phyloP scores from a whole-genome alignment of 805 yeast species.

The Spathaspora hagerdaliae region DNA sequence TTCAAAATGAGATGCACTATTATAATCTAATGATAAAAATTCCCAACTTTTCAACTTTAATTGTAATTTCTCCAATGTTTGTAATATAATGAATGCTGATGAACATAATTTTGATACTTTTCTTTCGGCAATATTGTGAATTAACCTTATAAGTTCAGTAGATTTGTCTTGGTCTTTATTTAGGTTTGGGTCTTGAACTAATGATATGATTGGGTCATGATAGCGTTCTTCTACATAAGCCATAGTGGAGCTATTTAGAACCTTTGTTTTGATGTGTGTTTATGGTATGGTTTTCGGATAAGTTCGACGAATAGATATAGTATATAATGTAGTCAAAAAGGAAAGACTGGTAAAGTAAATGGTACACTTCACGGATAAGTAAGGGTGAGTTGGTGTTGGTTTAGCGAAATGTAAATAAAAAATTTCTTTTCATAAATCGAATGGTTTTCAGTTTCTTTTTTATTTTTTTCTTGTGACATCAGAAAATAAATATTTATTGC shows the following conservation, averaged over 20 bases:
- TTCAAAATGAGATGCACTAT: slow-evolving; percentile 38
- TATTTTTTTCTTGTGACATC: too few species aligned
- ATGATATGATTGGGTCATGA: slow-evolving; percentile 44
- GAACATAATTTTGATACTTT: slow-evolving; percentile 47
- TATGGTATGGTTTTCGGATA: neutral
- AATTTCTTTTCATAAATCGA: too few species aligned
- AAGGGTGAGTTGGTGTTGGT: too few species aligned
- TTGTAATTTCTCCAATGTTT: slow-evolving; percentile 48
- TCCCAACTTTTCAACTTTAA: slow-evolving; percentile 51
- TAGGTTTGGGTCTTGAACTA: slow-evolving; percentile 47
- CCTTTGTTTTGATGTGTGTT: too few species aligned
- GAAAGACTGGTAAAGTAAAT: too few species aligned
- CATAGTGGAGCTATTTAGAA: slow-evolving; percentile 3
- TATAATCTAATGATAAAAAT: slow-evolving; percentile 48
- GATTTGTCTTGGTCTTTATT: slow-evolving; percentile 40
- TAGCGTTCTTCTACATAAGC: slow-evolving; percentile 23
- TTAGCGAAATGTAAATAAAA: too few species aligned
- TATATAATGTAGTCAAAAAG: too few species aligned
- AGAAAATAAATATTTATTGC: too few species aligned
- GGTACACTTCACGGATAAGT: too few species aligned
- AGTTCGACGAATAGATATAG: neutral
- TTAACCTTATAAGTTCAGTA: slow-evolving; percentile 34
- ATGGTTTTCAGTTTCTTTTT: too few species aligned
- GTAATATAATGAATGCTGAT: slow-evolving; percentile 41
- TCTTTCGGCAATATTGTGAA: slow-evolving; percentile 38